These are phyloP conservation scores for Russula earlei DNA, from an alignment of 768 basidiomycete species.

Conservation along the genomic window DNA sequence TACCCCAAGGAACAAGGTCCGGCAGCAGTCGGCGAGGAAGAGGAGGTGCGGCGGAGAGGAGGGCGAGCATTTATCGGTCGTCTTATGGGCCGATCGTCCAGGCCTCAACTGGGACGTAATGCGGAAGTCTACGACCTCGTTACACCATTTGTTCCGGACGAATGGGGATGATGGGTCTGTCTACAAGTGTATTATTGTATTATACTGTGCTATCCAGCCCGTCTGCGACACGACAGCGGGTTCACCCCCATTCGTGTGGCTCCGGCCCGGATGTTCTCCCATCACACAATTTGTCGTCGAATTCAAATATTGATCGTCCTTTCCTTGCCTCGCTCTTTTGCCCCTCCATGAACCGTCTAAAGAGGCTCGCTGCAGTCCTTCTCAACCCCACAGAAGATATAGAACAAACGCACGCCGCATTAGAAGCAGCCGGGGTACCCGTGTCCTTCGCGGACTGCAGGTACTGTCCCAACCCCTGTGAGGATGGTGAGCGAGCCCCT, in stretches of 20 bases:
- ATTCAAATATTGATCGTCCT: no score
- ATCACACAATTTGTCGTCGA: no score
- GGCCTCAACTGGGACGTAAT: constrained; percentile 46
- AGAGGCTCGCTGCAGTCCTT: constrained; percentile 11
- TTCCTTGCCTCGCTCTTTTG: not conserved
- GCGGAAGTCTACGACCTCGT: constrained; percentile 77
- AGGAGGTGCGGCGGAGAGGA: constrained; percentile 46
- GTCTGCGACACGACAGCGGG: no score
- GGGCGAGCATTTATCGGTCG: constrained; percentile 28
- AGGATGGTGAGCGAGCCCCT: constrained; percentile 22
- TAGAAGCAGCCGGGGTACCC: constrained; percentile 21
- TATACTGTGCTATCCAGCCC: no score
- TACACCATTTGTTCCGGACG: constrained; percentile 72
- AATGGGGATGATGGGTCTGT: constrained; percentile 48
- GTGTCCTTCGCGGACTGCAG: constrained; percentile 24
- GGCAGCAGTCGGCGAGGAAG: constrained; percentile 29
- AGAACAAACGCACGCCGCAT: constrained; percentile 14
- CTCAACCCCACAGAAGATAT: constrained; percentile 8
- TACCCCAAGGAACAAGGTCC: constrained; percentile 42
- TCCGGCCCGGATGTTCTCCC: no score
- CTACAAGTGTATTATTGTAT: not conserved
- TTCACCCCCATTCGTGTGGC: no score
- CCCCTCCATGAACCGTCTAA: constrained; percentile 11
- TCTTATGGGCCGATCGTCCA: constrained; percentile 44
- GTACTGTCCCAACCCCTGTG: constrained; percentile 26